These are phyloP conservation scores for Phytophthora brassicae DNA, from an alignment of 352 stramenopile genomes.

Conservation along the genomic window DNA sequence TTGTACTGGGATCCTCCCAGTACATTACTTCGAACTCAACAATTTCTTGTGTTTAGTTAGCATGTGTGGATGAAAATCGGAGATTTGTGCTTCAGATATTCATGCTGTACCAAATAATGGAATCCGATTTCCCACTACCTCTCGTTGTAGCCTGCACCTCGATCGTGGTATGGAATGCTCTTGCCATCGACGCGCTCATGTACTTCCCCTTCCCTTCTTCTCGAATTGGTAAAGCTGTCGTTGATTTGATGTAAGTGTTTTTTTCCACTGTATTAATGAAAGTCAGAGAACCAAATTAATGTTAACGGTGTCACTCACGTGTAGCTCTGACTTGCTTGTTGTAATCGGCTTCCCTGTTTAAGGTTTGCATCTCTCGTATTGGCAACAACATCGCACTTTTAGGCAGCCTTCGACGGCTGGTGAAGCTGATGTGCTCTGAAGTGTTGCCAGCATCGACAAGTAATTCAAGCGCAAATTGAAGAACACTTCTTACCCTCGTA, in stretches of 20 bases:
- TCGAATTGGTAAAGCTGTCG: constrained; percentile 20
- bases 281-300: neutral
- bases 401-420: constrained; percentile 18
- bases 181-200: constrained; percentile 18
- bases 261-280: neutral
- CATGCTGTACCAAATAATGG: constrained; percentile 22
- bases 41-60: constrained; percentile 11
- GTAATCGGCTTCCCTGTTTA: constrained; percentile 31
- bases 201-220: constrained; percentile 11
- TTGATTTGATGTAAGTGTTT: constrained; percentile 23
- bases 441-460: neutral
- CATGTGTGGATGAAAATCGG: constrained; percentile 21
- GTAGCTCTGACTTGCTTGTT: constrained; percentile 40
- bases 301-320: neutral
- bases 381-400: constrained; percentile 34
- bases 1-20: neutral
- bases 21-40: neutral
- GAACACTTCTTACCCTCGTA: constrained; percentile 20
- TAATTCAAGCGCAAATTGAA: neutral
- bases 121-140: constrained; percentile 22
- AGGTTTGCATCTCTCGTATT: constrained; percentile 34
- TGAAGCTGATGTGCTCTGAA: constrained; percentile 16
- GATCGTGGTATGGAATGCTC: constrained; percentile 30
- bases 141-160: constrained; percentile 23
- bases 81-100: constrained; percentile 23